phyloP scores from a whole-genome alignment of 768 basidiomycete species.

The Naganishia friedmannii region DNA sequence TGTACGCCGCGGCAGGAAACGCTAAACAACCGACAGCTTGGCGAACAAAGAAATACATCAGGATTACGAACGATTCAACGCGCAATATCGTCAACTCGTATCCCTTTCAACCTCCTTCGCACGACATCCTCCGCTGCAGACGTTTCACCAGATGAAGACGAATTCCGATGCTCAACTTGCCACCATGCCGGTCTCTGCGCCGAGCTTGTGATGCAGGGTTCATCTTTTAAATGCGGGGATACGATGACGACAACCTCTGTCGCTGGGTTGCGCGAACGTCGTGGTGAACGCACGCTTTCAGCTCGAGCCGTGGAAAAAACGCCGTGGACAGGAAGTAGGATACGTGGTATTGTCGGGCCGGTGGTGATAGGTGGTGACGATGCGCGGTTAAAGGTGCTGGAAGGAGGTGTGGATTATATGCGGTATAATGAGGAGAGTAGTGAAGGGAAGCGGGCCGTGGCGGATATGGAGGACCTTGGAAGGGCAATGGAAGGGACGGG shows the following conservation, averaged over 20 bases:
- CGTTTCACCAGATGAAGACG: not conserved
- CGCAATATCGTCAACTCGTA: not conserved
- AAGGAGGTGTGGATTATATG: constrained; percentile 7
- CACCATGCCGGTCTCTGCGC: constrained; percentile 20
- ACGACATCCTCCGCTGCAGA: not conserved
- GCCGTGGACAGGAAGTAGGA: not conserved
- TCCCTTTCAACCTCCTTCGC: not conserved
- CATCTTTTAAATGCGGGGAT: constrained; percentile 7
- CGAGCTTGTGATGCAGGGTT: constrained; percentile 4
- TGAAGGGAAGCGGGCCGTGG: not conserved
- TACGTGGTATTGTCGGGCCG: not conserved
- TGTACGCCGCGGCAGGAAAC: too few species aligned
- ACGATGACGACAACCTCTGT: not conserved
- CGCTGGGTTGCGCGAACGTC: too few species aligned
- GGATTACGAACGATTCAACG: too few species aligned
- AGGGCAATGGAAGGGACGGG: not conserved
- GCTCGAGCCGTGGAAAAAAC: not conserved
- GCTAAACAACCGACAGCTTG: too few species aligned
- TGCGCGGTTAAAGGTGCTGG: not conserved
- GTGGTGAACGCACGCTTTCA: not conserved
- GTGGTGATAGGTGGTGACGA: not conserved
- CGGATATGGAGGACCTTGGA: constrained; percentile 16
- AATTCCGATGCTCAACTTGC: constrained; percentile 16
- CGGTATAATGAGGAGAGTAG: not conserved
- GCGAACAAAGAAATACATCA: too few species aligned